phyloP scores from a whole-genome alignment of 805 yeast genomes.

The Starmerella sp. region DNA sequence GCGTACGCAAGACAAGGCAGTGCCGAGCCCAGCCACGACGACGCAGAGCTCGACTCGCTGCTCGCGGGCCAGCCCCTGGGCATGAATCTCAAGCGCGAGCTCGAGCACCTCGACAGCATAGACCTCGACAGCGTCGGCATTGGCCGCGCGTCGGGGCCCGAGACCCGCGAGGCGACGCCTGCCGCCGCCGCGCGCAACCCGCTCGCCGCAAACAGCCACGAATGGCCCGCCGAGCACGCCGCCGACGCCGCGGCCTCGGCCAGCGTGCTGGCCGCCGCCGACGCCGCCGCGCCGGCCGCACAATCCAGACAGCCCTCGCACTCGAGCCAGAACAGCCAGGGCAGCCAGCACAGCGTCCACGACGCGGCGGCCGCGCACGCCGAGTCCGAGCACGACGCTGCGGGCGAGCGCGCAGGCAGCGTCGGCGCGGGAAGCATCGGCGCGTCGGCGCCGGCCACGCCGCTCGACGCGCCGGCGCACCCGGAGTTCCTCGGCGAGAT shows the following conservation, averaged over 20 bases:
- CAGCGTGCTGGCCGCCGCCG: not conserved
- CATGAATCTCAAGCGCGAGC: constrained; percentile 14
- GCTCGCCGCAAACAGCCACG: constrained; percentile 4
- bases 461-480: not conserved
- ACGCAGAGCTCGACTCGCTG: constrained; percentile 8
- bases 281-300: not conserved
- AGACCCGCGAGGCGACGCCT: not conserved
- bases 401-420: no score
- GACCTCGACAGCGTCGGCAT: constrained; percentile 8
- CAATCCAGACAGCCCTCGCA: not conserved
- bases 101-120: constrained; percentile 13
- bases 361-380: no score
- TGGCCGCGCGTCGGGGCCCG: not conserved
- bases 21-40: constrained; percentile 2
- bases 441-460: not conserved
- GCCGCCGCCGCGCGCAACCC: constrained; percentile 2
- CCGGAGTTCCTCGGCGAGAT: not conserved
- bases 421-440: not conserved
- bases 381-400: no score
- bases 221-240: not conserved
- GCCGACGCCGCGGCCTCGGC: not conserved
- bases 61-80: constrained; percentile 12
- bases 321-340: no score
- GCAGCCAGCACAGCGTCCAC: no score
- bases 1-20: constrained; percentile 3